Conservation (phyloP, 495 filamentous ascomycete species). For the Delitschia confertaspora region DNA sequence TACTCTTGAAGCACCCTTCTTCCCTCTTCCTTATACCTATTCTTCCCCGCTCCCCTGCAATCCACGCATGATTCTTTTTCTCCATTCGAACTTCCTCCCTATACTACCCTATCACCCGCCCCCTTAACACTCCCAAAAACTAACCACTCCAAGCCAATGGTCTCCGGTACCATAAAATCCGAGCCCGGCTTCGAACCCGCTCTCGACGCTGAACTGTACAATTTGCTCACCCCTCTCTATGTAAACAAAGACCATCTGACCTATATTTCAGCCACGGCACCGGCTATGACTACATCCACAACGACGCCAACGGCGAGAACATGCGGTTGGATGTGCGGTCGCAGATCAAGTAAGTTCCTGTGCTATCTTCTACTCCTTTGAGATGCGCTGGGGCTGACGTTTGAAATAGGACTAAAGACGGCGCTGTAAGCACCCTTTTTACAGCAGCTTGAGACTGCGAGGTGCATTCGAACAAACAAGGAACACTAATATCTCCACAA, state of each 20-base stretch:
- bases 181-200: conserved; percentile 37
- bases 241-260: not conserved
- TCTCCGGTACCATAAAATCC: conserved; percentile 38
- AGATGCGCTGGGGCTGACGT: not conserved
- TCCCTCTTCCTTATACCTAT: too few species aligned
- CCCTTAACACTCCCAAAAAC: too few species aligned
- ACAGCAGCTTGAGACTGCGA: not conserved
- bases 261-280: conserved; percentile 15
- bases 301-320: conserved; percentile 19
- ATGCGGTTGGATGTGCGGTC: conserved; percentile 27
- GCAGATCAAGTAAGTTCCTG: conserved; percentile 22
- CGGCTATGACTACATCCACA: conserved; percentile 30
- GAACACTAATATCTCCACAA: conserved; percentile 4
- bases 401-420: conserved; percentile 6
- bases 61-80: too few species aligned
- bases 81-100: too few species aligned
- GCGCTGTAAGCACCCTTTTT: conserved; percentile 3
- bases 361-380: not conserved
- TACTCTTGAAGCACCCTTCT: not conserved
- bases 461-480: not conserved
- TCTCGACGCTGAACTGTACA: conserved; percentile 21
- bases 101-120: too few species aligned
- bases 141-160: conserved; percentile 37
- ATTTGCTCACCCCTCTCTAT: not conserved
- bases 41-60: too few species aligned